These are phyloP conservation scores for Rhododendron griersonianum DNA, from an alignment of 148 eudicot species.

Conservation along the genomic window DNA sequence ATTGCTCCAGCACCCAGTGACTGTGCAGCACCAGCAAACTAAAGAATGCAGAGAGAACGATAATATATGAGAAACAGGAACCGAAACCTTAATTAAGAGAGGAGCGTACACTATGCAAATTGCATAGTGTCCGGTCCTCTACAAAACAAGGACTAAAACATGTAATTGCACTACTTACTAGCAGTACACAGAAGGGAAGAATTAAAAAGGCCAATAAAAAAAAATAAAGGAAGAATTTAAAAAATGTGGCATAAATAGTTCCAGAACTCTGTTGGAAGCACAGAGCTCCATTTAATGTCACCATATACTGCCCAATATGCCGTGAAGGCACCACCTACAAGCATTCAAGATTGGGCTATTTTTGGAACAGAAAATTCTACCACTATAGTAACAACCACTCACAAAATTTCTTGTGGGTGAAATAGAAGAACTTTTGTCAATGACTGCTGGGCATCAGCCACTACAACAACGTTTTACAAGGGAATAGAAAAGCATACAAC, in stretches of 20 bases:
- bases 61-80: neutral
- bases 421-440: neutral
- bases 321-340: neutral
- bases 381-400: neutral
- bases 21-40: conserved; percentile 99
- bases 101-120: too few relatives aligned
- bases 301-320: neutral
- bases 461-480: neutral
- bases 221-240: too few relatives aligned
- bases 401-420: neutral
- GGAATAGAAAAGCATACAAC: neutral
- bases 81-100: neutral
- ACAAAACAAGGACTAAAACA: neutral
- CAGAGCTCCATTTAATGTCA: neutral
- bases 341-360: neutral
- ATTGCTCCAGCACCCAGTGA: conserved; percentile 97
- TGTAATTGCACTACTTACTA: neutral
- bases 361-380: neutral
- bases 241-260: neutral
- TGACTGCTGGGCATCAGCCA: neutral
- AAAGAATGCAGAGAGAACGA: conserved; percentile 1
- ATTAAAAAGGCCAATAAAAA: too few relatives aligned
- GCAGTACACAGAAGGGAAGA: neutral
- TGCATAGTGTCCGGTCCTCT: neutral
- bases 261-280: neutral